Evolutionary conservation across 306 rosid species (phyloP).

Genomic region (Sicyos edulis): DNA sequence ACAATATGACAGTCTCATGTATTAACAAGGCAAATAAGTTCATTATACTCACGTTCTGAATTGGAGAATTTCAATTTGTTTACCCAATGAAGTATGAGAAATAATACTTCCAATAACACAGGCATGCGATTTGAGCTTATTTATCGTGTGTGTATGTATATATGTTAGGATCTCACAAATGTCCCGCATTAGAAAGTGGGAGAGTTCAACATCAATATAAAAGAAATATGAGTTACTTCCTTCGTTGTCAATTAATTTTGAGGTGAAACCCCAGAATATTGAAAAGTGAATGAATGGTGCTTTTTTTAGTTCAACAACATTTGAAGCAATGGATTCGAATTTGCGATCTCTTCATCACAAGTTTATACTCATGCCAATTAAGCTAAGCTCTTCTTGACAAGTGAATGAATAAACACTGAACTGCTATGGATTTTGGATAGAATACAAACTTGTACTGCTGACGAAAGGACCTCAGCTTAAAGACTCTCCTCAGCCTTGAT

Average conservation of each 20-base stretch:
- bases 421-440: constrained; percentile 20
- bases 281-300: too few relatives aligned
- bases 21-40: neutral
- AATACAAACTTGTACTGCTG: constrained; percentile 47
- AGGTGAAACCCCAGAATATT: too few relatives aligned
- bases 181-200: too few relatives aligned
- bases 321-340: too few relatives aligned
- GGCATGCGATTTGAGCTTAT: neutral
- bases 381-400: neutral
- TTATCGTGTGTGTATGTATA: too few relatives aligned
- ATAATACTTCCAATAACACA: neutral
- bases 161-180: too few relatives aligned
- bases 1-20: neutral
- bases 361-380: too few relatives aligned
- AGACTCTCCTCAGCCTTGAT: constrained; percentile 38
- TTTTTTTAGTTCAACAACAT: too few relatives aligned
- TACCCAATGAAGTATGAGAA: neutral
- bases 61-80: neutral
- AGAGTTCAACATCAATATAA: too few relatives aligned
- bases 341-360: too few relatives aligned
- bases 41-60: neutral
- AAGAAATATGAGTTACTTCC: too few relatives aligned
- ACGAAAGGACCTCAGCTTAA: constrained; percentile 48
- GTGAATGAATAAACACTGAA: constrained; percentile 12
- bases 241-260: too few relatives aligned